Base-by-base conservation (phyloP, 306 rosid species). In the Gynostemma pentaphyllum region DNA sequence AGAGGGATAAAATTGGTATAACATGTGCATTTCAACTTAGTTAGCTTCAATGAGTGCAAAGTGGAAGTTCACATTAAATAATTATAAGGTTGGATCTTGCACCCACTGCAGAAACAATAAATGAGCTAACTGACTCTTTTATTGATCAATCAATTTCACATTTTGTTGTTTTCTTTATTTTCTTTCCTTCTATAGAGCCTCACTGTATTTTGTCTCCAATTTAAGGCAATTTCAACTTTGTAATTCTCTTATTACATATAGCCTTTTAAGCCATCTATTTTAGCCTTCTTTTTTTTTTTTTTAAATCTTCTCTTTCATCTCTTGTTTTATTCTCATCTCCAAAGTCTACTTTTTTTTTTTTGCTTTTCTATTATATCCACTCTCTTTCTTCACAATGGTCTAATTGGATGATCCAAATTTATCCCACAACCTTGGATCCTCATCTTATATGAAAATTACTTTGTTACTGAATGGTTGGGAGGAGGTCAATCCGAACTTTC, bases 251-350 rank as follows among this genome's bases (percentile, higher is more conserved):
- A 15, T 53, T 15, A 2, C 0, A 48, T 3, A 53, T 8, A 47
- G 40, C 61, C 26, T 53, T 53, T 36, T 53, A 39, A 39, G 51
- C 28, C 5, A 23, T 51, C 18, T 51, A 36, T 26, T 39, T 13
- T 53, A 16, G 39, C 61, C 39, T n/a, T 52, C 27, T 52, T 36
- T 12, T 36, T 21, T 50, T n/a, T n/a, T n/a, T n/a, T n/a, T n/a
- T n/a, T n/a, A n/a, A n/a, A n/a, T n/a, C n/a, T n/a, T n/a, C n/a
- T 13, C 59, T 53, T 53, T 53, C 39, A 26, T 27, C 61, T 53
- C 61, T 51, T 51, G 23, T 53, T 39, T 53, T 53, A 36, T 53
- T 53, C 61, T 26, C 61, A n/a, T 23, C 28, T 54, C 32, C 62
- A 15, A n/a, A 54, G 10, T 30, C 62, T 15, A n/a, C 26, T 3